phyloP scores from a whole-genome alignment of 148 eudicot species.

The Diospyros lotus region DNA sequence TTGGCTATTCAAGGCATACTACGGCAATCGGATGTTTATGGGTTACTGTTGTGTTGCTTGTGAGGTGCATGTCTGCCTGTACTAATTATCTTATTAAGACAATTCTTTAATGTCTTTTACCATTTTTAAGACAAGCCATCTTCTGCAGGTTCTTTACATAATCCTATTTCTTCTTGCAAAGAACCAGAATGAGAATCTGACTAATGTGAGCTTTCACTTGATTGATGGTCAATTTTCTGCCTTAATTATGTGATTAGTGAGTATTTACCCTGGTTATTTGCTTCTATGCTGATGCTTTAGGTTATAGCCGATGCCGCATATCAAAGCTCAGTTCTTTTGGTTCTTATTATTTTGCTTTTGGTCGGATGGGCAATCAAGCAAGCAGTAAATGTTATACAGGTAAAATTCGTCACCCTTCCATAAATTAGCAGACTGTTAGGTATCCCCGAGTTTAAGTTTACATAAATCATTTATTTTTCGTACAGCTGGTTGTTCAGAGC shows the following conservation, averaged over 20 bases:
- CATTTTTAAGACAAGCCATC: not conserved
- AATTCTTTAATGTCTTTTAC: not conserved
- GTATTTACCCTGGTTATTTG: not conserved
- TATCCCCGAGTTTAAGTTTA: not conserved
- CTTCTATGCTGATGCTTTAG: constrained; percentile 32
- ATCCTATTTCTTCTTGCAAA: constrained; percentile 72
- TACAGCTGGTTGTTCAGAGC: not conserved
- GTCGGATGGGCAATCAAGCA: constrained; percentile 93
- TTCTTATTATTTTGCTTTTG: constrained; percentile 46
- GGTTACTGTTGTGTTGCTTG: constrained; percentile 91
- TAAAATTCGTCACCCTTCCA: constrained; percentile 14
- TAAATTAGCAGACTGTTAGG: not conserved
- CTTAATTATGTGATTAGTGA: constrained; percentile 5
- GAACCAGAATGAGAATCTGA: constrained; percentile 51
- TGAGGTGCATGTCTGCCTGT: constrained; percentile 49
- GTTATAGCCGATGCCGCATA: constrained; percentile 49
- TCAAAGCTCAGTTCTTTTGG: constrained; percentile 42
- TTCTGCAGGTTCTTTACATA: constrained; percentile 80
- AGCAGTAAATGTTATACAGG: constrained; percentile 83
- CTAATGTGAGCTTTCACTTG: constrained; percentile 43
- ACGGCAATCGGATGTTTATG: constrained; percentile 86
- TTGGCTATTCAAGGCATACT: constrained; percentile 86
- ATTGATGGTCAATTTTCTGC: not conserved
- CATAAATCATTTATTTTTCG: not conserved
- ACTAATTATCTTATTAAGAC: not conserved